Conservation (phyloP, 2,329 filamentous ascomycete species). For the Beauveria rudraprayagi region DNA sequence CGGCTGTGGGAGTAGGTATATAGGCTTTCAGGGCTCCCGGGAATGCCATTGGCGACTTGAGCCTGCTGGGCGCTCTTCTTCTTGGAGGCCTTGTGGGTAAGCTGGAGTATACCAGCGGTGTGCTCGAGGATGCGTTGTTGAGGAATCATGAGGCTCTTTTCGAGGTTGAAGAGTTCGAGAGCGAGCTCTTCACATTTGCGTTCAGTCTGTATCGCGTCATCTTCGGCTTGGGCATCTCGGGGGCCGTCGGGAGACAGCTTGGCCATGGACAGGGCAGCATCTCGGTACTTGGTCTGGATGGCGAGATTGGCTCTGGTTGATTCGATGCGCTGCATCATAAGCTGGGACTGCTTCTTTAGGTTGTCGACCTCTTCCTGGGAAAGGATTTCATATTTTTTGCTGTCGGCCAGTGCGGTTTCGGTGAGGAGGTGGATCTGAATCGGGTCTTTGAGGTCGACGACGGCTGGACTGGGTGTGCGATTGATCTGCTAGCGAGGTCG, state of each 20-base stretch:
- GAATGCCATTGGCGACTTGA: constrained; percentile 48
- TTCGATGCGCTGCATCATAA: constrained; percentile 68
- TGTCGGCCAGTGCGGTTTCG: constrained; percentile 87
- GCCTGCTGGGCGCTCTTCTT: constrained; percentile 38
- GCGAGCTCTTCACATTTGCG: constrained; percentile 81
- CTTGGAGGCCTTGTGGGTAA: constrained; percentile 75
- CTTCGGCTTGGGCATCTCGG: constrained; percentile 55
- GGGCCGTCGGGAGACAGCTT: constrained; percentile 63
- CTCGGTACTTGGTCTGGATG: constrained; percentile 87
- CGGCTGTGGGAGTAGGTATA: constrained; percentile 59
- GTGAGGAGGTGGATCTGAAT: constrained; percentile 88
- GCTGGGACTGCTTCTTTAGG: constrained; percentile 77
- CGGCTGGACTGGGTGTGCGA: constrained; percentile 46
- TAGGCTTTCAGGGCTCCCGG: constrained; percentile 69
- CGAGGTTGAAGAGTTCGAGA: constrained; percentile 68
- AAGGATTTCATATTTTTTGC: constrained; percentile 74
- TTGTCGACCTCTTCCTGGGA: constrained; percentile 87
- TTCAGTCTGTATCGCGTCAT: constrained; percentile 65
- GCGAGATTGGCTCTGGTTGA: constrained; percentile 74
- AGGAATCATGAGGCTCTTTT: constrained; percentile 66
- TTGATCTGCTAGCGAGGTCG: constrained; percentile 35
- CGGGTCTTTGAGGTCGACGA: constrained; percentile 57
- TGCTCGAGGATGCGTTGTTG: constrained; percentile 76
- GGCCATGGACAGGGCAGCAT: constrained; percentile 81
- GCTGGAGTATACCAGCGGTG: constrained; percentile 83